Percentiles rank a stretch among this genome's conserved stretches.
Evolutionary conservation across 2,329 filamentous ascomycete genomes (phyloP).

Genomic region (Sordariomycetes sp.): DNA sequence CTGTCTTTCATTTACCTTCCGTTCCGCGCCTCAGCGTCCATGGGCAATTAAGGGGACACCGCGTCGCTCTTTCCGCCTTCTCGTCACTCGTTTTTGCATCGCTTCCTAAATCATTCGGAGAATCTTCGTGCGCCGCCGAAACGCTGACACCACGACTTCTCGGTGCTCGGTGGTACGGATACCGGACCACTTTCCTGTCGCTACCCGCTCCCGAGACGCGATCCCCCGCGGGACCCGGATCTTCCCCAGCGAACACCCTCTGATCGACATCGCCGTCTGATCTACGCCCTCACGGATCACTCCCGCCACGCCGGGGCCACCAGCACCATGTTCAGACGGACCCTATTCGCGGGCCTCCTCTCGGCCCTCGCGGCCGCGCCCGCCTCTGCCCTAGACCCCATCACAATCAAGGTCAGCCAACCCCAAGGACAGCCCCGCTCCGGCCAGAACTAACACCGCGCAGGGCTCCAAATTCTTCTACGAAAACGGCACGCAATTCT

Average conservation of each 20-base stretch:
- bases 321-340: not conserved
- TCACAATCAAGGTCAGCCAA: slow-evolving; percentile 54
- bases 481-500: slow-evolving; percentile 58
- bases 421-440: not conserved
- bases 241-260: not conserved
- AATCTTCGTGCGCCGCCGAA: not conserved
- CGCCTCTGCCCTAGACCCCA: slow-evolving; percentile 39
- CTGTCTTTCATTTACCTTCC: not conserved
- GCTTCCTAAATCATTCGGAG: not conserved
- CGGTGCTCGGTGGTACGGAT: not conserved
- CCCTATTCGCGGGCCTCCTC: slow-evolving; percentile 7
- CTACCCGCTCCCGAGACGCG: not conserved
- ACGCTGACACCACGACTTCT: not conserved
- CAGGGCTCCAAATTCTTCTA: slow-evolving; percentile 84
- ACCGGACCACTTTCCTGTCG: not conserved
- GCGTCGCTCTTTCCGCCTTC: not conserved
- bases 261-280: not conserved
- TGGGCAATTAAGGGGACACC: not conserved
- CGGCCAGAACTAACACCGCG: not conserved
- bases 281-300: not conserved
- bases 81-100: not conserved
- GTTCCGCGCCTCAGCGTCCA: not conserved
- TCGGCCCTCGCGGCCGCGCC: slow-evolving; percentile 30
- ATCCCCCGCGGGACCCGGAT: not conserved
- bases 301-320: not conserved